Conservation (phyloP, 2,329 filamentous ascomycete genomes). For the Westerdykella sp. region DNA sequence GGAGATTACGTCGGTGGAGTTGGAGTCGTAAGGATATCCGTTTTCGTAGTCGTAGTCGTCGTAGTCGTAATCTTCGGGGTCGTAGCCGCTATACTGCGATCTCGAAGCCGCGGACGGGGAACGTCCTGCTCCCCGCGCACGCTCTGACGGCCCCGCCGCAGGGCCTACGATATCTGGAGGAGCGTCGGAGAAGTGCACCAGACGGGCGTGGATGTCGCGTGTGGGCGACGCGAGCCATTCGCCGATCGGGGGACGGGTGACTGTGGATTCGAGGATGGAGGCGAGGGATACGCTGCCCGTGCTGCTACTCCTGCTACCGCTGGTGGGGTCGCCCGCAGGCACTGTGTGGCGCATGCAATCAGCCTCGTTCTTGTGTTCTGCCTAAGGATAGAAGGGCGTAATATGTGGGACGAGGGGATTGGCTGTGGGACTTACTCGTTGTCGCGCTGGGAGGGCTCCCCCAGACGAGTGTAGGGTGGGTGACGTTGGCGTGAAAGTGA, state of each 20-base stretch:
- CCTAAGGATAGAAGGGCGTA: no score
- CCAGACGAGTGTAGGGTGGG: neutral
- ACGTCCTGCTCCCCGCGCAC: no score
- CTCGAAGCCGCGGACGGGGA: no score
- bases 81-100: no score
- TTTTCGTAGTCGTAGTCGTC: neutral
- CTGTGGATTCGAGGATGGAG: slow-evolving; percentile 2
- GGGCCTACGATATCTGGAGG: slow-evolving; percentile 6
- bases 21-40: neutral
- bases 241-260: slow-evolving; percentile 15
- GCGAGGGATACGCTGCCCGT: neutral
- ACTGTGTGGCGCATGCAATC: neutral
- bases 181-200: slow-evolving; percentile 17
- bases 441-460: neutral
- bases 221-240: slow-evolving; percentile 22
- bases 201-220: slow-evolving; percentile 21
- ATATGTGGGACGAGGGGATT: no score
- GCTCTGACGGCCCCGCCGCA: neutral
- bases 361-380: neutral
- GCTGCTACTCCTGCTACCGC: neutral
- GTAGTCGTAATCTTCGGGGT: neutral
- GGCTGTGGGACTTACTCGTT: neutral
- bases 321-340: neutral
- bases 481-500: neutral
- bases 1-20: neutral